Base-by-base conservation (phyloP, 23 red algal species). In the Gracilaria domingensis region DNA sequence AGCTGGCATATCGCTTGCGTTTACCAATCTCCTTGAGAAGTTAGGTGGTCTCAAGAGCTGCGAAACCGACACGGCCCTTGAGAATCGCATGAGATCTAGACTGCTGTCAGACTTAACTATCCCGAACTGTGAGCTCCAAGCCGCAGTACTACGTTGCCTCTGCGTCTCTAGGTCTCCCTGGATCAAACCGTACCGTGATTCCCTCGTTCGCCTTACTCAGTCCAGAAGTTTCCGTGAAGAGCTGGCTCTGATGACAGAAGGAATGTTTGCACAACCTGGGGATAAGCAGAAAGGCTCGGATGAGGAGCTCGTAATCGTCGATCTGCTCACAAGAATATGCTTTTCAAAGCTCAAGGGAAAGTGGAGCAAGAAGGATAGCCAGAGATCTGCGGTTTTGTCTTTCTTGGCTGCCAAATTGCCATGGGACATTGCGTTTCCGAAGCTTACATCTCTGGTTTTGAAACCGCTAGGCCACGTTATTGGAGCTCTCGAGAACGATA, bases 181-280 rank as follows among this genome's bases (percentile, higher is more conserved):
- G 30, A 69, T 94, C 20, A 94, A 87, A 72, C 73, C 92, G 26
- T 62, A 72, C 35, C 83, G 83, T 45, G 92, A 86, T 64, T 94
- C 92, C 21, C 61, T 94, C 62, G 48, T 83, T 8, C 66, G 92
- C 1, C 71, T 94, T 47, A 88, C 66, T 70, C 67, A 87, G 17
- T 72, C 85, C 2, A 47, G 24, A 81, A 88, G 81, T 20, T 94
- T 94, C 67, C 92, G 92, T 57, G 92, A 94, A 45, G 92, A 94
- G 83, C 77, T 94, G 13, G 69, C 83, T 23, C 29, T 82, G 0
- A 66, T 88, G 8, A 88, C 83, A 12, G 82, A 86, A 17, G 67
- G 47, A 35, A 16, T 83, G 9, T 66, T 80, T 35, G 23, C 64
- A 42, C 36, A 64, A 23, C 12, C 36, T 24, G 38, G 56, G 30